Conservation (phyloP, 2,329 filamentous ascomycete genomes). For the Trichoderma guizhouense region DNA sequence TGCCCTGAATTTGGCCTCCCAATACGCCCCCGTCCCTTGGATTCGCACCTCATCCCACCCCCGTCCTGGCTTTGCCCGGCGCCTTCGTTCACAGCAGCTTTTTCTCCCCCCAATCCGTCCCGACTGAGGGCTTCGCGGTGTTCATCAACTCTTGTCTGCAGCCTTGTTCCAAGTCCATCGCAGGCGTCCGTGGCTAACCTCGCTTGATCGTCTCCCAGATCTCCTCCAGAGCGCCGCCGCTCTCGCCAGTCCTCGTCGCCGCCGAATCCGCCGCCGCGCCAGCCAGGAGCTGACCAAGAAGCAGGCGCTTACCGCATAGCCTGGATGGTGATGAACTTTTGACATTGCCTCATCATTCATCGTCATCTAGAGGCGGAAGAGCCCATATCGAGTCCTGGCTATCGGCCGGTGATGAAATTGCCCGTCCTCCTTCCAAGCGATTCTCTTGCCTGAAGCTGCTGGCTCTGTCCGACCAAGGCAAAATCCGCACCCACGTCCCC, state of each 20-base stretch:
- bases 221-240: slow-evolving; percentile 6
- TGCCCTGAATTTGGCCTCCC: slow-evolving; percentile 27
- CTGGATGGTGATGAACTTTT: slow-evolving; percentile 30
- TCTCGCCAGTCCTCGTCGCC: slow-evolving; percentile 22
- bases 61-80: slow-evolving; percentile 4
- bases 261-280: slow-evolving; percentile 31
- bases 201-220: slow-evolving; percentile 6
- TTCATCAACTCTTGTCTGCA: slow-evolving; percentile 10
- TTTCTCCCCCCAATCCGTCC: not conserved
- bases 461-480: slow-evolving; percentile 29
- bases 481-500: slow-evolving; percentile 33
- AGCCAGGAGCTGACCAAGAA: slow-evolving; percentile 28
- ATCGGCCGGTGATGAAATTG: slow-evolving; percentile 26
- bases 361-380: slow-evolving; percentile 21
- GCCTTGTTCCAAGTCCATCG: not conserved
- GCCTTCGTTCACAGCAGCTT: slow-evolving; percentile 10
- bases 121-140: slow-evolving; percentile 6
- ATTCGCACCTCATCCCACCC: slow-evolving; percentile 19
- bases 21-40: slow-evolving; percentile 22
- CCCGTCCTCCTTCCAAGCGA: slow-evolving; percentile 27
- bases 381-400: slow-evolving; percentile 24
- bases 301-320: slow-evolving; percentile 36
- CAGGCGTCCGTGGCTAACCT: slow-evolving; percentile 15
- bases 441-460: slow-evolving; percentile 22
- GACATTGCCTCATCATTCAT: slow-evolving; percentile 23